A percentile compares a stretch with the other conserved stretches of the same genome.
Conservation (phyloP, 805 yeast species). For the Vanderwaltozyma tropicalis region DNA sequence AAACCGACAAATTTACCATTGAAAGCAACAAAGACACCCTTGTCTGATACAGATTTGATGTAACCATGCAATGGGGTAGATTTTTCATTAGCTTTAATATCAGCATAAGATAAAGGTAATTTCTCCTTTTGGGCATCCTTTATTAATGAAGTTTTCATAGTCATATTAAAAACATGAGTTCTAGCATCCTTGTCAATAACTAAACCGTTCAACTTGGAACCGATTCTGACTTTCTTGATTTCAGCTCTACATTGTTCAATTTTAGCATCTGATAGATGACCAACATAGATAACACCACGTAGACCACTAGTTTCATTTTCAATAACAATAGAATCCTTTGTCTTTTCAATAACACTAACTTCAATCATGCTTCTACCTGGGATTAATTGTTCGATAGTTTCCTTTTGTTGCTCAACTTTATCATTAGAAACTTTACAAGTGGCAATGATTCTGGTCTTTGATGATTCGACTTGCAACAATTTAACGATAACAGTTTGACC, state of each 20-base stretch:
- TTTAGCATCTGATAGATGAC: conserved; percentile 70
- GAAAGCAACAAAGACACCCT: conserved; percentile 78
- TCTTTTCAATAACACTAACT: conserved; percentile 60
- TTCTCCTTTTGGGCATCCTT: conserved; percentile 44
- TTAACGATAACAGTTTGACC: conserved; percentile 80
- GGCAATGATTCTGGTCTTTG: conserved; percentile 48
- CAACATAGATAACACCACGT: conserved; percentile 62
- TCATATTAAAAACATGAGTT: conserved; percentile 48
- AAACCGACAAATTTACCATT: conserved; percentile 75
- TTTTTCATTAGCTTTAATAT: conserved; percentile 37
- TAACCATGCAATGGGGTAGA: conserved; percentile 53
- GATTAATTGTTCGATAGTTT: conserved; percentile 36
- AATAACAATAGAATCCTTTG: conserved; percentile 61
- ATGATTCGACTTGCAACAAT: conserved; percentile 46
- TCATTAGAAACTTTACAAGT: conserved; percentile 62
- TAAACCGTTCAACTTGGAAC: conserved; percentile 48
- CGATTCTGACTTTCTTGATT: conserved; percentile 53
- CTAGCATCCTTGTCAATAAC: conserved; percentile 57
- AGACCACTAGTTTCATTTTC: conserved; percentile 42
- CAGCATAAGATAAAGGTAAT: conserved; percentile 53
- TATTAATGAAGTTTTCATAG: conserved; percentile 58
- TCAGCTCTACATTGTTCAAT: conserved; percentile 60
- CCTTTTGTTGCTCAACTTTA: conserved; percentile 36
- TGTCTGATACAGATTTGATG: conserved; percentile 63
- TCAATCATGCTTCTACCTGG: conserved; percentile 54